These are phyloP conservation scores for Talaromyces islandicus DNA, from an alignment of 2,329 filamentous ascomycete species.

Conservation along the genomic window DNA sequence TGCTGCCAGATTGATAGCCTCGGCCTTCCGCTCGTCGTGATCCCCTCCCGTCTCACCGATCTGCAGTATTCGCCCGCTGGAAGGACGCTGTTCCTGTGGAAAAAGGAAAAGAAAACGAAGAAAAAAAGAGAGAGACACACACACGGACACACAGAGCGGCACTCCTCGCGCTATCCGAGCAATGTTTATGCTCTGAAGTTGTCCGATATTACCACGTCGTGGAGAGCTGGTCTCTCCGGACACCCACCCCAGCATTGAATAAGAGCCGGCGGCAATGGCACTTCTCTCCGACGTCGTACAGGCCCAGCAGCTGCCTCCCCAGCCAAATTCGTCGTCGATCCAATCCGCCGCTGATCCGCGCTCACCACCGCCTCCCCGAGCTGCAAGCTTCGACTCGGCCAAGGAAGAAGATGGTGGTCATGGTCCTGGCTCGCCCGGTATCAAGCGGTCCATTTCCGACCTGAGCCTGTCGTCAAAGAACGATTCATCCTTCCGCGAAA, in stretches of 20 bases:
- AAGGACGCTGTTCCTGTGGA: not conserved
- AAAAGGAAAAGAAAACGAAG: not conserved
- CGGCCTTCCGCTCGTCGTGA: not conserved
- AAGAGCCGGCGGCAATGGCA: constrained; percentile 22
- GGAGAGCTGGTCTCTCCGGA: constrained; percentile 39
- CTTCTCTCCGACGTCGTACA: constrained; percentile 17
- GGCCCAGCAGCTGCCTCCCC: constrained; percentile 14
- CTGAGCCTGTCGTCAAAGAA: constrained; percentile 36
- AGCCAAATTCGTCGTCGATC: constrained; percentile 27
- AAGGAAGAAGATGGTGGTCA: constrained; percentile 33
- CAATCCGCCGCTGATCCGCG: constrained; percentile 16
- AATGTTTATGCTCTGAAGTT: constrained; percentile 12
- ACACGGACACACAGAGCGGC: too few species aligned
- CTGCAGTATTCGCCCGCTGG: not conserved
- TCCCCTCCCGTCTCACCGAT: not conserved
- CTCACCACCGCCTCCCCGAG: constrained; percentile 33
- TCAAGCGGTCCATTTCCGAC: constrained; percentile 48
- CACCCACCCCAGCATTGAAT: constrained; percentile 5
- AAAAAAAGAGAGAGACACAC: not conserved
- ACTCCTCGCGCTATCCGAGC: not conserved
- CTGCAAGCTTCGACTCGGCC: constrained; percentile 56
- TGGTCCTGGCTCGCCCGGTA: constrained; percentile 21
- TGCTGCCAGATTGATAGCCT: not conserved
- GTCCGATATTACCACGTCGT: constrained; percentile 19
- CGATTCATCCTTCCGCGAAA: constrained; percentile 32